Evolutionary conservation across 306 rosid genomes (phyloP).

Genomic region (Pyrus bretschneideri): DNA sequence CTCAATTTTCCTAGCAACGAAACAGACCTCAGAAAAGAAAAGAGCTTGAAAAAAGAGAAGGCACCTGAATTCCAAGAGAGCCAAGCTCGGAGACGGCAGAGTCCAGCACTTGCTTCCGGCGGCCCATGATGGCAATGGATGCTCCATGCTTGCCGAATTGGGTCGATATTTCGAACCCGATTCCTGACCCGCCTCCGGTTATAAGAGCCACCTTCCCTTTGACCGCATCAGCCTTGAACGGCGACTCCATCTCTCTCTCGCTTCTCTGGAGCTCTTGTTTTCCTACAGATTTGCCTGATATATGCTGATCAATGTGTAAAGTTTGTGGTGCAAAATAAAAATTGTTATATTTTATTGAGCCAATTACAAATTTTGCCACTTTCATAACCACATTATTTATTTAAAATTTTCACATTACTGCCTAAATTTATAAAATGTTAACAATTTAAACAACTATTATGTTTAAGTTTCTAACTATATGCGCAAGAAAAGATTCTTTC

Average conservation of each 20-base stretch:
- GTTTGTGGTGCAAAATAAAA: background rate
- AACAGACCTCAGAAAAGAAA: background rate
- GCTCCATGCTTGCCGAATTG: constrained; percentile 93
- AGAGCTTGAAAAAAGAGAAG: background rate
- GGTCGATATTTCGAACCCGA: constrained; percentile 69
- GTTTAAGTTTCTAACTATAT: background rate
- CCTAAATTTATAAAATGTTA: background rate
- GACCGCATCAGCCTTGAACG: constrained; percentile 50
- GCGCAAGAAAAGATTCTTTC: background rate
- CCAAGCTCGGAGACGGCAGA: constrained; percentile 64
- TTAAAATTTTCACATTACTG: background rate
- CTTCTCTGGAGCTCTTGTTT: background rate
- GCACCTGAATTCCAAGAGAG: constrained; percentile 56
- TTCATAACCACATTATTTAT: background rate
- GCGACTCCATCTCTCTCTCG: constrained; percentile 36
- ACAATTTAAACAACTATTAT: too few relatives aligned
- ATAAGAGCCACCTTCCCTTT: constrained; percentile 79
- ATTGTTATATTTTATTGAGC: background rate
- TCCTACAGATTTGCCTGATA: background rate
- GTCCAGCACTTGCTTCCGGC: constrained; percentile 63
- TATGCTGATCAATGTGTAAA: background rate
- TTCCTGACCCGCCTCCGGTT: constrained; percentile 94
- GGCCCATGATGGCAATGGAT: constrained; percentile 80
- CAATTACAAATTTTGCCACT: background rate
- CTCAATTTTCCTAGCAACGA: background rate